Evolutionary conservation across 192 early-diverging fungal species (phyloP).

Genomic region (Geranomyces michiganensis): DNA sequence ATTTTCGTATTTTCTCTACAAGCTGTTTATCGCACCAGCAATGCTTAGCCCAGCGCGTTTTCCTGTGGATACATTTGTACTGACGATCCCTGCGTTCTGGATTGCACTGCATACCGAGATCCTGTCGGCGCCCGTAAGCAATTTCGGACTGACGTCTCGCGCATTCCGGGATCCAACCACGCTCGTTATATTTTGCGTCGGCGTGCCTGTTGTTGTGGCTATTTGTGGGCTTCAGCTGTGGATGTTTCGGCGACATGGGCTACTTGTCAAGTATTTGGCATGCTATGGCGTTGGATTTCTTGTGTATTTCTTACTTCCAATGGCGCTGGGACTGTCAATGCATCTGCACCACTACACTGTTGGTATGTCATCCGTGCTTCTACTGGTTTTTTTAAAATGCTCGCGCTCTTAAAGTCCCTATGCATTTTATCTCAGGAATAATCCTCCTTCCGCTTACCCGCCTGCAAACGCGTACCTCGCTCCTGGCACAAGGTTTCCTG

Average conservation of each 20-base stretch:
- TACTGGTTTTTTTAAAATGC: too few species aligned
- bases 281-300: conserved; percentile 23
- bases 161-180: conserved; percentile 34
- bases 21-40: conserved; percentile 3
- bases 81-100: conserved; percentile 26
- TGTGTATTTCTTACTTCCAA: conserved; percentile 37
- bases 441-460: conserved; percentile 30
- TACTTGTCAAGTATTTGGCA: conserved; percentile 29
- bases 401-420: background rate
- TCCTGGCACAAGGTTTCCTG: conserved; percentile 23
- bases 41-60: conserved; percentile 26
- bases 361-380: too few species aligned
- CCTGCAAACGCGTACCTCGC: conserved; percentile 15
- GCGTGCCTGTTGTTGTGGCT: conserved; percentile 22
- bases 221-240: conserved; percentile 22
- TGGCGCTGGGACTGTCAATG: conserved; percentile 23
- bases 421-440: conserved; percentile 6
- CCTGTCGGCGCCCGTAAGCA: conserved; percentile 25
- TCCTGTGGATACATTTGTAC: conserved; percentile 34
- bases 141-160: conserved; percentile 34
- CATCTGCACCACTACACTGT: conserved; percentile 40
- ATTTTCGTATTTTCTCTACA: conserved; percentile 33
- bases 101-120: conserved; percentile 42
- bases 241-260: conserved; percentile 29
- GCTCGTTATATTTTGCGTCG: conserved; percentile 24